Base-by-base conservation (phyloP, 225 moss, liverwort and hornwort genomes). In the Climacium dendroides region DNA sequence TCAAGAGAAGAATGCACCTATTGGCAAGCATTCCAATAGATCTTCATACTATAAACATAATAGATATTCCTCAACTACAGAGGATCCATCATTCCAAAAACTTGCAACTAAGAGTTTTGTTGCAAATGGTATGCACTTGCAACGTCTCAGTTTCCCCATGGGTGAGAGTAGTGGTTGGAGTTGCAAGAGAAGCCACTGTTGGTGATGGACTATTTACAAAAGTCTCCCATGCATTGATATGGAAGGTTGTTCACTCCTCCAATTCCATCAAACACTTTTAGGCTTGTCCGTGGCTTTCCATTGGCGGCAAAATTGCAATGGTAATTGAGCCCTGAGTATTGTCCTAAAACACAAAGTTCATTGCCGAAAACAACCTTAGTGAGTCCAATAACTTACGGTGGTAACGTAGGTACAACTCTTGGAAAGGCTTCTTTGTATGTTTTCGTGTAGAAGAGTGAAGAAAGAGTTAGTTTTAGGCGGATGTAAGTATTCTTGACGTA, bases 341-440 rank as follows among this genome's bases (percentile, higher is more conserved):
- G 72, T 7, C 50, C 13, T 74, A 3, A 48, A 63, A 35, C 6
- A 52, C 15, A 54, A 77, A 37, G 25, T 48, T 1, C 48, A 74
- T 25, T 54, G 9, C 9, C 35, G 35, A 47, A 11, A 1, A 6
- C 48, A 35, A 35, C n/a, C 6, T n/a, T 9, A 55, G 4, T n/a
- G 1, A 77, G 7, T 52, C 5, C 0, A 0, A 6, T 54, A 4
- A 37, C 13, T 77, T 24, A n/a, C n/a, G n/a, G n/a, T n/a, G n/a
- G 3, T 23, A 7, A 28, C 11, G 5, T 10, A 62, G 7, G 15
- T 78, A 29, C 15, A 79, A 8, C 18, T 39, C 28, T 8, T 28
- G 12, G 7, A 11, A 26, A 5, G 15, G 0, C 2, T 10, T 28
- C 12, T 4, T 58, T 12, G 7, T 13, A 5, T 58, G 0, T 37